These are phyloP conservation scores for Verticillium longisporum DNA, from an alignment of 2,329 filamentous ascomycete genomes.

Conservation along the genomic window DNA sequence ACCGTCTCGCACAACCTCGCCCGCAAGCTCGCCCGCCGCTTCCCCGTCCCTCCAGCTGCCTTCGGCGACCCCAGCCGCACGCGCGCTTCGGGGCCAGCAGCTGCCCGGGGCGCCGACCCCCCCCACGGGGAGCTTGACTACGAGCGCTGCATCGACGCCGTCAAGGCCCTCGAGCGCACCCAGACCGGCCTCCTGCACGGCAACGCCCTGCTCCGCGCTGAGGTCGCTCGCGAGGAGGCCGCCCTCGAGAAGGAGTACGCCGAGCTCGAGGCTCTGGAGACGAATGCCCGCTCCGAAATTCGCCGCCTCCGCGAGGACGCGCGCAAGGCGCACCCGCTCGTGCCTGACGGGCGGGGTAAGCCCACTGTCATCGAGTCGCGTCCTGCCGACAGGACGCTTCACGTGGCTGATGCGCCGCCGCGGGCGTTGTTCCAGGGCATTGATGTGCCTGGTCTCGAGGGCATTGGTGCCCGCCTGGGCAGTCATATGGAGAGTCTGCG, in stretches of 20 bases:
- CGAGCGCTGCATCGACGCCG: conserved; percentile 57
- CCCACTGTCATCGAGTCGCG: neutral
- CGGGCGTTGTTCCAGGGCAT: conserved; percentile 23
- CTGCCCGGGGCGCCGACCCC: conserved; percentile 19
- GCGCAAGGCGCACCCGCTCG: conserved; percentile 43
- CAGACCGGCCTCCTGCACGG: conserved; percentile 58
- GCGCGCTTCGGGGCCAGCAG: neutral
- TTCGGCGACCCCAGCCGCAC: conserved; percentile 12
- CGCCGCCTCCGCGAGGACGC: conserved; percentile 41
- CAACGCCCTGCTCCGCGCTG: conserved; percentile 51
- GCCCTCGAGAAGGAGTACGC: conserved; percentile 51
- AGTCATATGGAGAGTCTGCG: conserved; percentile 51
- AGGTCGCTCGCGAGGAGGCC: conserved; percentile 49
- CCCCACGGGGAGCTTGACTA: conserved; percentile 58
- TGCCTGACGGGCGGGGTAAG: conserved; percentile 28
- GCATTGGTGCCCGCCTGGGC: conserved; percentile 39
- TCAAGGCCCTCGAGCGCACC: conserved; percentile 46
- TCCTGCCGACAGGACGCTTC: neutral
- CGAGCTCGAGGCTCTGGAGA: conserved; percentile 41
- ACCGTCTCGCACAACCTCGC: conserved; percentile 48
- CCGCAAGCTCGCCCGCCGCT: conserved; percentile 49
- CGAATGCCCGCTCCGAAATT: conserved; percentile 49
- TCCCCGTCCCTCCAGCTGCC: conserved; percentile 59
- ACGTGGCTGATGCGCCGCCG: neutral
- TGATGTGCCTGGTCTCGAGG: conserved; percentile 34